A percentile compares a stretch with the other conserved stretches of the same genome.
These are phyloP conservation scores for Lathyrus tuberosus DNA, from an alignment of 306 rosid genomes.

Conservation along the genomic window DNA sequence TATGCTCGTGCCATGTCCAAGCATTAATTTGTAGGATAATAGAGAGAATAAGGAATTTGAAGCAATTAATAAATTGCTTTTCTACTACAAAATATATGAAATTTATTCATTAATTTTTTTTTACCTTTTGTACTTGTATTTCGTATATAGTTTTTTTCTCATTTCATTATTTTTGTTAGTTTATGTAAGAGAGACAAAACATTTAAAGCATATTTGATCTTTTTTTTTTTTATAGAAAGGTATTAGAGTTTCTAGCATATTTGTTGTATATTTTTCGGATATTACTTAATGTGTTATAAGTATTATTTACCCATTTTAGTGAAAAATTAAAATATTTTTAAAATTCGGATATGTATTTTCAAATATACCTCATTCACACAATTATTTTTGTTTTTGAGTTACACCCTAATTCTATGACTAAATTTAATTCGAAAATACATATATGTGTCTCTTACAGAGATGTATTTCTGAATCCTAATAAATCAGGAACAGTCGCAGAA, in stretches of 20 bases:
- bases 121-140: conserved; percentile 22
- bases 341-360: no score
- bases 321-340: no score
- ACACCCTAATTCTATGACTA: no score
- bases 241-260: neutral
- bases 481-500: no score
- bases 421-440: no score
- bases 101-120: conserved; percentile 30
- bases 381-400: no score
- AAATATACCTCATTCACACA: no score
- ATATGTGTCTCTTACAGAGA: no score
- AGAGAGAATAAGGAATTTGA: conserved; percentile 22
- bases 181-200: conserved; percentile 25
- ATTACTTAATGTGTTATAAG: no score
- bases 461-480: no score
- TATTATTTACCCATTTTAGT: no score
- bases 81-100: conserved; percentile 23
- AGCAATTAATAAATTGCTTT: conserved; percentile 18
- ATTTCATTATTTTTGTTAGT: conserved; percentile 29
- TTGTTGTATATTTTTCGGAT: neutral
- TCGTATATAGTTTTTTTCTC: conserved; percentile 2
- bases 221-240: neutral
- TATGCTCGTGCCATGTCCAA: conserved; percentile 37
- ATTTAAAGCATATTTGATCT: neutral
- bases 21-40: conserved; percentile 38